These are phyloP conservation scores for Polyplosphaeria fusca DNA, from an alignment of 495 filamentous ascomycete species.

Conservation along the genomic window DNA sequence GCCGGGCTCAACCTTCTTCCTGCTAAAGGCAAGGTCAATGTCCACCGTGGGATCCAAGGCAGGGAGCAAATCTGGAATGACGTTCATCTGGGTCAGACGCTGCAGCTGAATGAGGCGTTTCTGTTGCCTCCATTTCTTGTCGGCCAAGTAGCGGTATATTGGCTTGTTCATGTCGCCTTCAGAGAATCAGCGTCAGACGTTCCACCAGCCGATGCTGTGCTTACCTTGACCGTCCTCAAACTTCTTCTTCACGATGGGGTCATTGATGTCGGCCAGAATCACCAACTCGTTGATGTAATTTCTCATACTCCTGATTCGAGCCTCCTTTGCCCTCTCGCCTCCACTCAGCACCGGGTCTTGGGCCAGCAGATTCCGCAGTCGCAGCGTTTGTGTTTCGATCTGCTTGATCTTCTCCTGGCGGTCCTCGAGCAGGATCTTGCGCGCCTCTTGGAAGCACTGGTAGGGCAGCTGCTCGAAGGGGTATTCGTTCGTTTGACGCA, in stretches of 20 bases:
- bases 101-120: slow-evolving; percentile 73
- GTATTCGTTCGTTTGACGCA: slow-evolving; percentile 46
- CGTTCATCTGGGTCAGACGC: slow-evolving; percentile 80
- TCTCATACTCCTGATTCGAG: slow-evolving; percentile 65
- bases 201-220: slow-evolving; percentile 20
- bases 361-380: slow-evolving; percentile 59
- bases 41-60: slow-evolving; percentile 74
- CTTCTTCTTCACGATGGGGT: slow-evolving; percentile 86
- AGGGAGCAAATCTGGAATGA: slow-evolving; percentile 91
- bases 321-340: slow-evolving; percentile 55
- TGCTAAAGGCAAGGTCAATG: slow-evolving; percentile 73
- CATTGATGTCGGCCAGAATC: slow-evolving; percentile 91
- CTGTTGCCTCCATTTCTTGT: slow-evolving; percentile 82
- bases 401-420: slow-evolving; percentile 70
- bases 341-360: slow-evolving; percentile 57
- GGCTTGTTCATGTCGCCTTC: slow-evolving; percentile 93
- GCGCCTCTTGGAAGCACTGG: slow-evolving; percentile 96
- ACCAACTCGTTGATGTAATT: slow-evolving; percentile 75
- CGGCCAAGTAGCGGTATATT: slow-evolving; percentile 87
- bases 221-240: slow-evolving; percentile 91
- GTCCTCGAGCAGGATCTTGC: slow-evolving; percentile 75
- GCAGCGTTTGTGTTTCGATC: slow-evolving; percentile 50
- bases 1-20: slow-evolving; percentile 65
- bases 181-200: background rate
- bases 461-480: slow-evolving; percentile 93